Base-by-base conservation (phyloP, 202 grass and related monocot species). In the Dendrocalamus latiflorus region DNA sequence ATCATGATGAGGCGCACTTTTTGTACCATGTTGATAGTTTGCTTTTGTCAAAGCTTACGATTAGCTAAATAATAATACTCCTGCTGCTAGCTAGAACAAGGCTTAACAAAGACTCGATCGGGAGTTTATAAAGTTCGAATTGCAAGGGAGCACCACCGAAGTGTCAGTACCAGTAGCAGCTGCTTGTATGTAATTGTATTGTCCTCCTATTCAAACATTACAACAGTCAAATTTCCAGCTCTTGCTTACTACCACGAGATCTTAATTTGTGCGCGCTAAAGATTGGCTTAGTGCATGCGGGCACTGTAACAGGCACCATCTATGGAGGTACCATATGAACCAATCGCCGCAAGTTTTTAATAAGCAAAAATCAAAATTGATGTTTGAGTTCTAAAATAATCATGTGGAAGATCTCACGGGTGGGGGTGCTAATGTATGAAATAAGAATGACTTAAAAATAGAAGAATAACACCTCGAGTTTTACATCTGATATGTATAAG, bases 21-120 rank as follows among this genome's bases (percentile, higher is more conserved):
- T 62, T 68, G 68, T 75, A 36, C 41, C 81, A 22, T 3, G 58
- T 61, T 88, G 75, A 80, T 43, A 53, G 39, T 79, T 84, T n/a
- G 57, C 48, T 25, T 50, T 20, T 74, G 43, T 53, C 20, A 38
- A 42, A 84, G 16, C 6, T 43, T 30, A 60, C 1, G 17, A 1
- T 68, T 88, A 68, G 33, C 28, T 74, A 66, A 50, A 17, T 44
- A 74, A 55, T 38, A 11, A 28, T 59, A 15, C 13, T 26, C n/a
- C 37, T 18, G n/a, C 13, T 43, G 36, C 53, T 6, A 54, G n/a
- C 13, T 57, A 58, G 51, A n/a, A 25, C 70, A 65, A 26, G 9
- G 70, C 59, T 66, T 83, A 66, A 83, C 58, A 75, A 66, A 55
- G 36, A 83, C 33, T n/a, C n/a, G n/a, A n/a, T 38, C 17, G 18